Base-by-base conservation (phyloP, 2,329 filamentous ascomycete genomes). In the Colletotrichum ledebouriae region DNA sequence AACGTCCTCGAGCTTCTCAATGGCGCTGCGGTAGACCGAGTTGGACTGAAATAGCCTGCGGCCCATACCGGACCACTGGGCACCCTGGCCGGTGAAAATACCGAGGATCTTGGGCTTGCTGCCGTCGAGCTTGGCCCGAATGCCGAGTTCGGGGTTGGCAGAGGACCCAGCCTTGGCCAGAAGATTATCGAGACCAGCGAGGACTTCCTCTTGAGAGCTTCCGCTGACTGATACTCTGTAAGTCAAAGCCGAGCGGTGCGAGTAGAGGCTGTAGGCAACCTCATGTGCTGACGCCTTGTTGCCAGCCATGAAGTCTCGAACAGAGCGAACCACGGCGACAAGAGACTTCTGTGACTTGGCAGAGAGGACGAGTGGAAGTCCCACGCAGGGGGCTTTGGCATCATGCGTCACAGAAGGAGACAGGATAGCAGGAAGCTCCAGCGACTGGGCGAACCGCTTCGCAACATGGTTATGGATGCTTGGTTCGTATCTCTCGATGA, bases 71-170 rank as follows among this genome's bases (percentile, higher is more conserved):
- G 73, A 63, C 74, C 75, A 79, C 58, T 79, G 77, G 0, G 76
- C 77, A 5, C 77, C 78, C 53, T 79, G 77, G 1, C 77, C 77
- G 1, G 77, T 78, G 66, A 79, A 78, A n/a, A 79, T 69, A 1
- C 73, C 74, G 20, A 75, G 66, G 11, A 74, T 70, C 53, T 67
- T 69, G 57, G 53, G 42, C 46, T 61, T 44, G 44, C 46, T 59
- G 50, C 67, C 63, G 10, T 62, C 58, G n/a, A 67, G 41, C 52
- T 69, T 69, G 20, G 67, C 57, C 29, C 67, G 67, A 4, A 67
- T 53, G 11, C 67, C 67, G 13, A 69, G 63, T 46, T 69, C 67
- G 10, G 57, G 63, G 47, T 42, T 67, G 11, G 67, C 13, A 12
- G 63, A 58, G 3, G 62, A 55, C 3, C 63, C 57, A 7, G 49